These are phyloP conservation scores for Carnegiea gigantea DNA, from an alignment of 179 eudicot species.

Conservation along the genomic window DNA sequence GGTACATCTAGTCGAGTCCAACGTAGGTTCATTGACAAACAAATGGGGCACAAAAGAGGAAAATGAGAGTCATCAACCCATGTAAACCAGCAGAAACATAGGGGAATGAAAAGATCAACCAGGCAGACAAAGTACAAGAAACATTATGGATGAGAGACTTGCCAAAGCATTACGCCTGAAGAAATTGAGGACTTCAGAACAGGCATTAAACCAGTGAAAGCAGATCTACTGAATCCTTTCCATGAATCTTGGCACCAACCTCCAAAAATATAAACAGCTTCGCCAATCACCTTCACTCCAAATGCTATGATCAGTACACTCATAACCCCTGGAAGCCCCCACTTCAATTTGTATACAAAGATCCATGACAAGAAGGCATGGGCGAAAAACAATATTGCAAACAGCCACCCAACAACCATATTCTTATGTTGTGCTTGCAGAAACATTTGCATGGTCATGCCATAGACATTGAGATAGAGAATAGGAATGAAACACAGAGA, in stretches of 20 bases:
- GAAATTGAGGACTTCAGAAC: slow-evolving; percentile 58
- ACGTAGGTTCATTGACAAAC: background rate
- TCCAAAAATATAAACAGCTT: slow-evolving; percentile 51
- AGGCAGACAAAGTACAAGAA: background rate
- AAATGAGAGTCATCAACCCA: background rate
- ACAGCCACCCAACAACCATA: slow-evolving; percentile 55
- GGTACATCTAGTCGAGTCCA: background rate
- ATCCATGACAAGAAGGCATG: slow-evolving; percentile 67
- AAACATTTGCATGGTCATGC: slow-evolving; percentile 67
- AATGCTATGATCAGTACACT: slow-evolving; percentile 42
- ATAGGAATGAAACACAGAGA: slow-evolving; percentile 69
- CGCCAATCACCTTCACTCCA: slow-evolving; percentile 45
- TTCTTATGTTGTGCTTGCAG: slow-evolving; percentile 83
- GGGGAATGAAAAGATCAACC: background rate
- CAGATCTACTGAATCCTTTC: slow-evolving; percentile 59
- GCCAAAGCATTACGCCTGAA: slow-evolving; percentile 79
- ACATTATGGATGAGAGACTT: background rate
- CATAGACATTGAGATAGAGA: slow-evolving; percentile 45
- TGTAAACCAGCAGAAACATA: background rate
- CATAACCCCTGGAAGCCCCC: slow-evolving; percentile 68
- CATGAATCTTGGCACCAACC: slow-evolving; percentile 69
- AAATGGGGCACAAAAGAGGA: background rate
- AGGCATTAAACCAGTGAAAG: slow-evolving; percentile 51
- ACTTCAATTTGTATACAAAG: slow-evolving; percentile 38
- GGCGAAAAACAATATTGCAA: slow-evolving; percentile 34